Conservation (phyloP, 257 asterid genomes). For the Solanum lycopersicoides region DNA sequence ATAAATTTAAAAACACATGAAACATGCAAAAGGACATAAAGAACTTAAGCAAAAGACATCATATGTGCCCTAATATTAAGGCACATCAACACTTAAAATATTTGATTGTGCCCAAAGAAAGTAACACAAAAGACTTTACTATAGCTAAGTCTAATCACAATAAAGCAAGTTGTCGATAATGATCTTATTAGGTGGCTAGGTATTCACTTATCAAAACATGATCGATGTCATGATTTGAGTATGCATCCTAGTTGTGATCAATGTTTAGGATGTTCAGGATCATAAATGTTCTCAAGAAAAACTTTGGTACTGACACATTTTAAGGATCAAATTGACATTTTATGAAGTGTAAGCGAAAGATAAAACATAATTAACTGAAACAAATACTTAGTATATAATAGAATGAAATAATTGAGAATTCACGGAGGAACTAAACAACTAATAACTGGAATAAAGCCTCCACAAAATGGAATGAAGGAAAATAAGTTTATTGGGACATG, state of each 20-base stretch:
- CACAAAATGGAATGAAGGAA: no score
- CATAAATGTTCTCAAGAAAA: neutral
- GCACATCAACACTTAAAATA: neutral
- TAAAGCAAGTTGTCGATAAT: neutral
- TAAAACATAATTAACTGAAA: no score
- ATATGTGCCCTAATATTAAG: neutral
- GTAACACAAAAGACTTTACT: neutral
- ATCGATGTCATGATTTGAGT: neutral
- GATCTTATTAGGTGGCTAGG: neutral
- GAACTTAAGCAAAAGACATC: neutral
- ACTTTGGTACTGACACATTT: no score
- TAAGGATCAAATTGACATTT: no score
- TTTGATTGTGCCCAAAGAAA: neutral
- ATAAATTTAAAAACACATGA: no score
- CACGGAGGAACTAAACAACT: no score
- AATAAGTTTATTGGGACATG: no score
- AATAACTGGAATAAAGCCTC: no score
- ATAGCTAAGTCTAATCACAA: neutral
- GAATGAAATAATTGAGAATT: no score
- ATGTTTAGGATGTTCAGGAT: neutral
- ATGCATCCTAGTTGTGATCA: neutral
- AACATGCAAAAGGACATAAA: neutral
- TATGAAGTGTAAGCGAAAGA: no score
- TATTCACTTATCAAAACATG: neutral
- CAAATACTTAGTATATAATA: no score